Base-by-base conservation (phyloP, 2,329 filamentous ascomycete species). In the Emmonsiellopsis sp. region DNA sequence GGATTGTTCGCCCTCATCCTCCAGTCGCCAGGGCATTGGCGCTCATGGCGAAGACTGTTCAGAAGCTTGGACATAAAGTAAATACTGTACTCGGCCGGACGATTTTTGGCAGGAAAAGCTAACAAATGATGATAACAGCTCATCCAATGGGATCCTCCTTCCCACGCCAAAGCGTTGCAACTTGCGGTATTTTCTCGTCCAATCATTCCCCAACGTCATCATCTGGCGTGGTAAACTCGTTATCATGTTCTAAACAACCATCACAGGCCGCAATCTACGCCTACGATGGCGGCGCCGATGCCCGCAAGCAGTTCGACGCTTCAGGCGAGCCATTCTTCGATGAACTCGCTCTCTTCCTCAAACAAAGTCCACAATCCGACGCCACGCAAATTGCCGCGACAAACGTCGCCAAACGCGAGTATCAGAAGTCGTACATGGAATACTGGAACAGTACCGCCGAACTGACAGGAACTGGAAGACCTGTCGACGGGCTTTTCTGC, bases 391-490 rank as follows among this genome's bases (percentile, higher is more conserved):
- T 79, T 50, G 72, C 76, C 45, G 69, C 65, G 2, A 59, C 75
- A 46, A 84, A 83, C 5, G 65, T 83, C 1, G 65, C 68, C 13
- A 80, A 80, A 54, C 72, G 81, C 1, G 71, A 77, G 30, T 79
- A 75, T 49, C 79, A 83, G 59, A 79, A 78, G 54, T 66, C 72
- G 15, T 85, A 85, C 58, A 75, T 82, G 65, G 81, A 85, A 50
- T 85, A 83, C 61, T 84, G 81, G 82, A 83, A 83, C 56, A 75
- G 70, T 11, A 83, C 79, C 0, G 70, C 66, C 0, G 63, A 71
- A 3, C 41, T 70, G 16, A 81, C 79, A 0, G 75, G 73, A 30
- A 79, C 69, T 2, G 73, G 74, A 0, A 70, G 74, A 49, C 70
- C 77, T 1, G 79, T 84, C 0, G 83, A 86, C 59, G 74, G 66